Percentiles rank a stretch among this genome's conserved stretches.
Conservation (phyloP, 805 yeast genomes). For the Clavispora asparagi region DNA sequence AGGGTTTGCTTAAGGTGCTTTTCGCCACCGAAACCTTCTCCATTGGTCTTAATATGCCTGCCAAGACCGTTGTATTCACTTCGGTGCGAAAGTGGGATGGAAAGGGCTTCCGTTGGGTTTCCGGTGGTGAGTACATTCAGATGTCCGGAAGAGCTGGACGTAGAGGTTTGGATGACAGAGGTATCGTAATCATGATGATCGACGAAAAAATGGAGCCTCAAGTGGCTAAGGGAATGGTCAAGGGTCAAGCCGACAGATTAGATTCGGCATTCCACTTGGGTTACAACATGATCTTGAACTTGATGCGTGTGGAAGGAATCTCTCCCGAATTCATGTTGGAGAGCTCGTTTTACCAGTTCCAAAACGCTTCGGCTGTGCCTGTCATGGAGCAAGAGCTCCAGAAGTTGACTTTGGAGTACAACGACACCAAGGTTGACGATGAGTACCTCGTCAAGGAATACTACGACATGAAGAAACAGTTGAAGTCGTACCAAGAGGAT, state of each 20-base stretch:
- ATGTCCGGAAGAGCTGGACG: conserved; percentile 99
- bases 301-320: conserved; percentile 96
- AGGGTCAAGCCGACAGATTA: conserved; percentile 95
- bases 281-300: conserved; percentile 92
- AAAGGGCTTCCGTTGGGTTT: conserved; percentile 94
- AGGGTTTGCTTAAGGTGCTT: conserved; percentile 87
- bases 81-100: conserved; percentile 99
- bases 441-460: conserved; percentile 73
- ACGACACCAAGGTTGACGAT: conserved; percentile 59
- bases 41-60: conserved; percentile 98
- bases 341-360: conserved; percentile 91
- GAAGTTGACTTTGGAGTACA: conserved; percentile 47
- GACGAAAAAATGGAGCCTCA: conserved; percentile 99
- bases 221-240: conserved; percentile 98
- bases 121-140: conserved; percentile 99
- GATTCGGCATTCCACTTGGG: conserved; percentile 98
- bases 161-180: conserved; percentile 98
- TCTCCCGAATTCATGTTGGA: conserved; percentile 97
- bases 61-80: conserved; percentile 96
- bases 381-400: conserved; percentile 61
- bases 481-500: conserved; percentile 67
- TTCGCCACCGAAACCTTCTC: conserved; percentile 99
- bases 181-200: conserved; percentile 98
- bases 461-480: conserved; percentile 72
- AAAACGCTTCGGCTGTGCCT: conserved; percentile 88